Evolutionary conservation across 768 basidiomycete species (phyloP).

Genomic region (Dictyophora rubrovolvata): DNA sequence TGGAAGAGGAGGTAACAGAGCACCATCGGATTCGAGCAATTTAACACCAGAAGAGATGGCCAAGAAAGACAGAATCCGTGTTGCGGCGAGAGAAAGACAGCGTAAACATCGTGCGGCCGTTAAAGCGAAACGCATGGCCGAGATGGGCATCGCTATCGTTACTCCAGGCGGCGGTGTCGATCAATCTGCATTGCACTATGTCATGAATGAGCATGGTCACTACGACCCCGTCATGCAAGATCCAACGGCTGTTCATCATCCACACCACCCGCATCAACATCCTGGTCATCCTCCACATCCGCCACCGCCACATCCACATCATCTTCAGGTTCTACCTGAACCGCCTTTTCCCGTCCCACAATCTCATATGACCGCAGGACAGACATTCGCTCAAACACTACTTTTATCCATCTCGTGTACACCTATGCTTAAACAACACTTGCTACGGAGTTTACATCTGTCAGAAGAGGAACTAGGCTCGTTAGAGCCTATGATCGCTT

Average conservation of each 20-base stretch:
- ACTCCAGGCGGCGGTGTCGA: constrained; percentile 16
- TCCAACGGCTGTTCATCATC: constrained; percentile 20
- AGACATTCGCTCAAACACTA: constrained; percentile 74
- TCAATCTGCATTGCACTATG: constrained; percentile 36
- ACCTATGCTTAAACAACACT: constrained; percentile 63
- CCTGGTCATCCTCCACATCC: constrained; percentile 18
- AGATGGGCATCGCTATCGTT: constrained; percentile 75
- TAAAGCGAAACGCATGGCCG: constrained; percentile 72
- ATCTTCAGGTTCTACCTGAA: constrained; percentile 20
- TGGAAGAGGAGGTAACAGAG: neutral
- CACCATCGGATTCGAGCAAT: constrained; percentile 21
- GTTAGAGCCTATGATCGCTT: constrained; percentile 70
- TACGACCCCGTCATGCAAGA: constrained; percentile 25
- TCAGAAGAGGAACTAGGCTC: constrained; percentile 71
- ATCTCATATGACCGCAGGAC: constrained; percentile 43
- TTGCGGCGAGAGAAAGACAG: constrained; percentile 72
- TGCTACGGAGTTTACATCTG: constrained; percentile 63
- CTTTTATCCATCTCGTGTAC: constrained; percentile 69
- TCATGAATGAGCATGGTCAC: constrained; percentile 36
- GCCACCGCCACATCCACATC: constrained; percentile 9
- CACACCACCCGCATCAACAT: constrained; percentile 15
- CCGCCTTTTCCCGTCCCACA: constrained; percentile 43
- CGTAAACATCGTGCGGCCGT: constrained; percentile 71
- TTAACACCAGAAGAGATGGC: constrained; percentile 51
- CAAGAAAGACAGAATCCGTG: constrained; percentile 60